Evolutionary conservation across 2,329 filamentous ascomycete species (phyloP).

Genomic region (Magnaporthiopsis incrustans): DNA sequence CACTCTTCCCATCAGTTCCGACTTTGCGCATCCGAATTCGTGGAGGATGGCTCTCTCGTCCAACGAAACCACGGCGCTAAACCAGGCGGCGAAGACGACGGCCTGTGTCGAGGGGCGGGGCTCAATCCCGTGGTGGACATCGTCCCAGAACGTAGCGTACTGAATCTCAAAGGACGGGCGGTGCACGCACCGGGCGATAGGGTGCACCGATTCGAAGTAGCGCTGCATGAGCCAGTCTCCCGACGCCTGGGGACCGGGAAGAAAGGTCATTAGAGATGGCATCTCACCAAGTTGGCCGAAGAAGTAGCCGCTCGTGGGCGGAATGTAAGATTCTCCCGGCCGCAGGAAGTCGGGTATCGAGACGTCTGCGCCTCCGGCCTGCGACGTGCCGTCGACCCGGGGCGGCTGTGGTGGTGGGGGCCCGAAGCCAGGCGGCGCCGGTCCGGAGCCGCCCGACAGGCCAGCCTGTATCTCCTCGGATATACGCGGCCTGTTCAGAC

Average conservation of each 20-base stretch:
- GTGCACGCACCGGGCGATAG: constrained; percentile 60
- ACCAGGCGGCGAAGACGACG: constrained; percentile 60
- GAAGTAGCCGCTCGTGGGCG: constrained; percentile 59
- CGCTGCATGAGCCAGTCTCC: constrained; percentile 57
- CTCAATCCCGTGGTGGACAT: constrained; percentile 50
- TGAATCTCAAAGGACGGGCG: constrained; percentile 57
- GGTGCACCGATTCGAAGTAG: constrained; percentile 62
- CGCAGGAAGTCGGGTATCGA: constrained; percentile 46
- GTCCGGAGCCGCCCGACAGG: constrained; percentile 15
- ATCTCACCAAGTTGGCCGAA: constrained; percentile 45
- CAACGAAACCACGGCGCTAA: constrained; percentile 62
- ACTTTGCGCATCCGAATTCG: constrained; percentile 47
- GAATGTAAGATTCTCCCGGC: constrained; percentile 58
- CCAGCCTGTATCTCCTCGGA: constrained; percentile 50
- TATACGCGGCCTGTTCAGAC: constrained; percentile 61
- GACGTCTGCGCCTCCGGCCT: constrained; percentile 10
- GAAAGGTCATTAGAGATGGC: constrained; percentile 47
- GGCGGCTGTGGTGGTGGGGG: not conserved
- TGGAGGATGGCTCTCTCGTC: constrained; percentile 40
- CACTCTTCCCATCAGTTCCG: constrained; percentile 51
- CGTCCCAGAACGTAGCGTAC: constrained; percentile 59
- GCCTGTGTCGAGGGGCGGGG: constrained; percentile 58
- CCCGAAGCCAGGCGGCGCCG: not conserved
- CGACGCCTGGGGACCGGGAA: constrained; percentile 45
- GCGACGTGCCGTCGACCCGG: constrained; percentile 9